Percentiles rank a stretch among this genome's conserved stretches.
phyloP scores from a whole-genome alignment of 2,329 filamentous ascomycete genomes.

The Ophiosphaerella herpotricha region DNA sequence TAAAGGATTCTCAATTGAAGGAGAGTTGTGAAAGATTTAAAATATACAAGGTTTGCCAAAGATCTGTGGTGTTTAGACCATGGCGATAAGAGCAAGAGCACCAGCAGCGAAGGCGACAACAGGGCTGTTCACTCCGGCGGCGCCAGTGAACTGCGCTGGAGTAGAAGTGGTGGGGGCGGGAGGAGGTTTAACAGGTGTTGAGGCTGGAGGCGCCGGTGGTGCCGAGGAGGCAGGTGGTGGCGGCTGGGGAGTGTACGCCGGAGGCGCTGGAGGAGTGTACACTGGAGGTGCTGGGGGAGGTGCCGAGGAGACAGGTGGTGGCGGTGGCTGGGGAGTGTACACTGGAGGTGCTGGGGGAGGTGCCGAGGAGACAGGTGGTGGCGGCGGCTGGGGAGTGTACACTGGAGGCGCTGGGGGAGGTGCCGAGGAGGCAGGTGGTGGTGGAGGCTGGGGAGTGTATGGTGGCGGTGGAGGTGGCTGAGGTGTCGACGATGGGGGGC shows the following conservation, averaged over 20 bases:
- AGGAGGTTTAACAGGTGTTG: conserved; percentile 7
- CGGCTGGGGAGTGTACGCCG: conserved; percentile 1
- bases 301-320: too few species aligned
- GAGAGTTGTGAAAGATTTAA: not conserved
- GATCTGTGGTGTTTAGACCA: conserved; percentile 16
- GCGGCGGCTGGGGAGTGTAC: not conserved
- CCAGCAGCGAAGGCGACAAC: conserved; percentile 29
- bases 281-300: conserved; percentile 8
- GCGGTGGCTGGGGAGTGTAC: too few species aligned
- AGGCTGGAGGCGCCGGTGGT: not conserved
- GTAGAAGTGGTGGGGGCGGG: conserved; percentile 14
- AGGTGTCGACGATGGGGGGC: not conserved
- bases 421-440: not conserved
- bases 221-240: conserved; percentile 1
- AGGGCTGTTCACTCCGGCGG: conserved; percentile 29
- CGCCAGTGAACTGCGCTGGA: conserved; percentile 29
- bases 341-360: conserved; percentile 5
- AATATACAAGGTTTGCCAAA: not conserved
- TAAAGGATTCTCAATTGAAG: not conserved
- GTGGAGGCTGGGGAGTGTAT: conserved; percentile 2
- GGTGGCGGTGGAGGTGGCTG: conserved; percentile 2
- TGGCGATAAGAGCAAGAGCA: conserved; percentile 24
- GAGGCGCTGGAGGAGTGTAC: not conserved
- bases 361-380: not conserved
- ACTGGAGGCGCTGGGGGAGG: conserved; percentile 1